phyloP scores from a whole-genome alignment of 805 yeast genomes.

The Suhomyces sp. region DNA sequence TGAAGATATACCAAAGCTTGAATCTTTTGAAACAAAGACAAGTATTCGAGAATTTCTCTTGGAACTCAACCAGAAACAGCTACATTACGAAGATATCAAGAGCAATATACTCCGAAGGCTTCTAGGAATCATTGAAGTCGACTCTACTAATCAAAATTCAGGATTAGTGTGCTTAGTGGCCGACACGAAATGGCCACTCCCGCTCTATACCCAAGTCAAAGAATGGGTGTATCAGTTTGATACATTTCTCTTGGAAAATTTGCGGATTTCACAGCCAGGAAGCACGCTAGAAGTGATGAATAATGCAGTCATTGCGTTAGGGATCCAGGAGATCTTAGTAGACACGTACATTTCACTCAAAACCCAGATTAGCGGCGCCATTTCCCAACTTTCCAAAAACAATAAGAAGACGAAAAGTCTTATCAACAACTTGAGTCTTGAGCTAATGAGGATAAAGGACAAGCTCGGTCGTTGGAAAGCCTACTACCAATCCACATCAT shows the following conservation, averaged over 20 bases:
- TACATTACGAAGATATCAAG: constrained; percentile 23
- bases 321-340: constrained; percentile 46
- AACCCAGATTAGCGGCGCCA: constrained; percentile 19
- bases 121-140: constrained; percentile 13
- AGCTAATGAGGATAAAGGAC: constrained; percentile 36
- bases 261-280: constrained; percentile 1
- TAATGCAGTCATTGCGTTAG: constrained; percentile 26
- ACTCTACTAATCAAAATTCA: background rate
- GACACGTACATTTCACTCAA: constrained; percentile 38
- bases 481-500: constrained; percentile 27
- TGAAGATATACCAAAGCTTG: constrained; percentile 6
- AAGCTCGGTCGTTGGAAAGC: constrained; percentile 50
- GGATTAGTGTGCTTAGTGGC: constrained; percentile 25
- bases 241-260: constrained; percentile 10
- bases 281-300: background rate
- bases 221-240: constrained; percentile 37
- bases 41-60: constrained; percentile 14
- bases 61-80: constrained; percentile 7
- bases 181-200: constrained; percentile 38
- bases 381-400: constrained; percentile 18
- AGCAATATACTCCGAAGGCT: constrained; percentile 22
- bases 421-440: constrained; percentile 35
- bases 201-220: constrained; percentile 30
- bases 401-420: constrained; percentile 23
- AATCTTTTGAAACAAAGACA: constrained; percentile 11